phyloP scores from a whole-genome alignment of 73 alveolate species.

The Tetrahymena thermophila region DNA sequence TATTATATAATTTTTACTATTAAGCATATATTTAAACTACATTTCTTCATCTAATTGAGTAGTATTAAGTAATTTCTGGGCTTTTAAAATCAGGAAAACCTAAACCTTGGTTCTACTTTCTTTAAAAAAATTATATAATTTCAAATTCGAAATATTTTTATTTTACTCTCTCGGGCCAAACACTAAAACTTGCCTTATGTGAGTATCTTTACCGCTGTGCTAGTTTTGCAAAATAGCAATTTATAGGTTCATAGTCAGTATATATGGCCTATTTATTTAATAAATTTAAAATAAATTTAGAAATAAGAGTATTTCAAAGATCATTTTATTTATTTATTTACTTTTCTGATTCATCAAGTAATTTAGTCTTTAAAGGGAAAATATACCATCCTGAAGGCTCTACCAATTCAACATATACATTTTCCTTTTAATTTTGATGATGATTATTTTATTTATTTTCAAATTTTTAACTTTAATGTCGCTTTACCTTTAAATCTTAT shows the following conservation, averaged over 20 bases:
- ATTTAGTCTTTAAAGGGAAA: slow-evolving; percentile 52
- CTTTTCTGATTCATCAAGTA: slow-evolving; percentile 27
- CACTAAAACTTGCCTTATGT: slow-evolving; percentile 88
- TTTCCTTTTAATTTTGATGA: slow-evolving; percentile 45
- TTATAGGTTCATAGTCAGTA: slow-evolving; percentile 83
- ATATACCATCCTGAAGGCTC: slow-evolving; percentile 98
- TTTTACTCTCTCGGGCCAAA: slow-evolving; percentile 91
- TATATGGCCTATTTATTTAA: slow-evolving; percentile 62
- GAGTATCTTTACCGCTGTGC: slow-evolving; percentile 97
- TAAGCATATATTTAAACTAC: neutral
- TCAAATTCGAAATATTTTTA: too few relatives aligned
- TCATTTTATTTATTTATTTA: neutral
- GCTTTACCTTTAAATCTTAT: slow-evolving; percentile 69
- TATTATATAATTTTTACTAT: too few relatives aligned
- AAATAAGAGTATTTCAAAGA: neutral
- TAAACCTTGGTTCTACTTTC: slow-evolving; percentile 31
- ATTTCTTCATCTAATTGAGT: slow-evolving; percentile 27
- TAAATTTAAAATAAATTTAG: neutral
- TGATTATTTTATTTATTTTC: neutral
- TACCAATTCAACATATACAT: slow-evolving; percentile 84
- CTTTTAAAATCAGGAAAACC: slow-evolving; percentile 49
- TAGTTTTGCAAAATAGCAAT: slow-evolving; percentile 89
- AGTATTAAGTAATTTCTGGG: slow-evolving; percentile 29
- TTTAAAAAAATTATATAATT: neutral
- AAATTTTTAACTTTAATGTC: neutral